Base-by-base conservation (phyloP, 257 asterid species). In the Leptodermis oblonga region DNA sequence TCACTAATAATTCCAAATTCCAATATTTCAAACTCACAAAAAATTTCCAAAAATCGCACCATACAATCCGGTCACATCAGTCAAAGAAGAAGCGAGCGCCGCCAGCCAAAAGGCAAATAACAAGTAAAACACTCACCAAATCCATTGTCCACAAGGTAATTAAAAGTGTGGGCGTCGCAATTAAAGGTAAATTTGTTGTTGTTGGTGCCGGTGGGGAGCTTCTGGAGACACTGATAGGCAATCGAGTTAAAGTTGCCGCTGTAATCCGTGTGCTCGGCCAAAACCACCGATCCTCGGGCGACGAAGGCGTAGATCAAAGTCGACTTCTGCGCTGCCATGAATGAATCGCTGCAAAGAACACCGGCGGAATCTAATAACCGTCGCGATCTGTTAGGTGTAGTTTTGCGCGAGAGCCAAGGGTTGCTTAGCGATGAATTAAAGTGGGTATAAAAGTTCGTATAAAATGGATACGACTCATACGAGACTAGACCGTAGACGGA, bases 241-340 rank as follows among this genome's bases (percentile, higher is more conserved):
- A 78, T 78, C 33, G 82, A 62, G 23, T 69, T 78, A 30, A 78
- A 78, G 65, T 78, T 78, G 62, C 76, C 78, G 43, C 75, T 72
- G 70, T 67, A 78, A 70, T 69, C 77, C 4, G 78, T 73, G 52
- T 63, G 75, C 56, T 78, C 82, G 13, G 78, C 73, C 62, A 78
- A 54, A 39, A 78, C 48, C 56, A 78, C 67, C n/a, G 65, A n/a
- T n/a, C 78, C 76, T 53, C 74, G 74, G 14, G 78, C 82, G 68
- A 78, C 82, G 62, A 78, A 78, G 34, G 75, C 68, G 70, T 78
- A 78, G 78, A 78, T 78, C 79, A 78, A 59, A 25, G 68, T 18
- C 26, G 76, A 73, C 80, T 49, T 73, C 73, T 34, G 75, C 33
- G 51, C 72, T 31, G 61, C 72, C 46, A 41, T 60, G 17, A 48